Evolutionary conservation across 2,329 filamentous ascomycete genomes (phyloP).

Genomic region (Colletotrichum karsti): DNA sequence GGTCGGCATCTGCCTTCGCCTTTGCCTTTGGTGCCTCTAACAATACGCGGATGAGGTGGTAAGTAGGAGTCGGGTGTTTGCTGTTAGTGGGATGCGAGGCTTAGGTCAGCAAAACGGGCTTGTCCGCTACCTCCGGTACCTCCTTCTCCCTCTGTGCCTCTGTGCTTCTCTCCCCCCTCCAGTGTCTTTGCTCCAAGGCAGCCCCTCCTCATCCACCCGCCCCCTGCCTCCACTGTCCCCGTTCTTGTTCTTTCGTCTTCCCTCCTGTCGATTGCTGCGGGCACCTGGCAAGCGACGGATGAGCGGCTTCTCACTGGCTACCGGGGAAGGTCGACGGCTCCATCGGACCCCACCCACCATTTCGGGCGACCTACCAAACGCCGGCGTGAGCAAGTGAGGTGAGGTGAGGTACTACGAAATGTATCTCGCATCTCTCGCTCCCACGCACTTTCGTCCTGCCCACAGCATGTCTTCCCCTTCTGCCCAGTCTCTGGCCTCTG

Average conservation of each 20-base stretch:
- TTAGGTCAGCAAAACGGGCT: no score
- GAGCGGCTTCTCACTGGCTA: constrained; percentile 8
- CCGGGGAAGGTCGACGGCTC: constrained; percentile 6
- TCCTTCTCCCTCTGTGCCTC: no score
- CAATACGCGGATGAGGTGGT: background rate
- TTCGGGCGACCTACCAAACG: constrained; percentile 1
- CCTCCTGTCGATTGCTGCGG: background rate
- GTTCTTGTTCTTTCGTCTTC: background rate
- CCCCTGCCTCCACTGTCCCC: no score
- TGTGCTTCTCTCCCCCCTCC: no score
- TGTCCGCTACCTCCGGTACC: no score
- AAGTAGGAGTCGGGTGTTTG: background rate
- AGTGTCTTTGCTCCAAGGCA: no score
- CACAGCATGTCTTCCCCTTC: background rate
- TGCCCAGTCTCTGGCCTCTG: background rate
- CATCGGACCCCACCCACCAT: constrained; percentile 12
- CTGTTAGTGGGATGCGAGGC: background rate
- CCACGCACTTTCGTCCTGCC: background rate
- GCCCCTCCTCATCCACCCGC: no score
- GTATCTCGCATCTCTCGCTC: background rate
- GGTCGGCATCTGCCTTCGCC: background rate
- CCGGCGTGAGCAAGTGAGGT: no score
- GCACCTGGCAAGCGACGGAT: background rate
- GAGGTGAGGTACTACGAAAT: no score
- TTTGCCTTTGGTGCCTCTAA: no score